These are phyloP conservation scores for Lactifluus rugatus DNA, from an alignment of 768 basidiomycete genomes.

Conservation along the genomic window DNA sequence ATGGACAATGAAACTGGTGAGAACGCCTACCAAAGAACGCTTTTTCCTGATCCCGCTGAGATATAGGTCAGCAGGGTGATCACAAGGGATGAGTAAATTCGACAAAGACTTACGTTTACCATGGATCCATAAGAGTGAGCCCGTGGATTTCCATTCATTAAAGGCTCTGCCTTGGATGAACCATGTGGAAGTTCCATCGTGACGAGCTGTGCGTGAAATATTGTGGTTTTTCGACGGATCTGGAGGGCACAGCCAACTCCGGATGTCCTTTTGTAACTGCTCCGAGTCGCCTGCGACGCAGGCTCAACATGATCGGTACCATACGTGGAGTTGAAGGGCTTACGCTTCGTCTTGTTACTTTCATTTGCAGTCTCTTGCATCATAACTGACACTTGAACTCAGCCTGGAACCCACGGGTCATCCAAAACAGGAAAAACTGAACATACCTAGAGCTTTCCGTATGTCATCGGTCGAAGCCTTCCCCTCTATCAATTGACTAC, in stretches of 20 bases:
- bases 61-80: background rate
- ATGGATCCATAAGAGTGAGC: background rate
- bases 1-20: background rate
- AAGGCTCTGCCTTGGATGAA: background rate
- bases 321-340: background rate
- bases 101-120: background rate
- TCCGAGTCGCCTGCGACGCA: background rate
- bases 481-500: background rate
- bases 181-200: background rate
- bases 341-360: background rate
- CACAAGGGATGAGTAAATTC: background rate
- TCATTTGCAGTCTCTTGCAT: background rate
- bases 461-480: background rate
- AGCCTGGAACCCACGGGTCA: background rate
- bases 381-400: background rate
- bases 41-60: conserved; percentile 1
- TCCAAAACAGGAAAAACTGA: no score
- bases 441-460: background rate
- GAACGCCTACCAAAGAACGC: background rate
- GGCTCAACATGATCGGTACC: background rate
- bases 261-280: background rate
- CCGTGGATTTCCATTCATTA: background rate
- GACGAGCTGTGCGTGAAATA: background rate
- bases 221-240: conserved; percentile 3
- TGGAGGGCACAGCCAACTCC: background rate